A percentile compares a stretch with the other conserved stretches of the same genome.
Conservation (phyloP, 257 asterid species). For the Ocimum tenuiflorum region DNA sequence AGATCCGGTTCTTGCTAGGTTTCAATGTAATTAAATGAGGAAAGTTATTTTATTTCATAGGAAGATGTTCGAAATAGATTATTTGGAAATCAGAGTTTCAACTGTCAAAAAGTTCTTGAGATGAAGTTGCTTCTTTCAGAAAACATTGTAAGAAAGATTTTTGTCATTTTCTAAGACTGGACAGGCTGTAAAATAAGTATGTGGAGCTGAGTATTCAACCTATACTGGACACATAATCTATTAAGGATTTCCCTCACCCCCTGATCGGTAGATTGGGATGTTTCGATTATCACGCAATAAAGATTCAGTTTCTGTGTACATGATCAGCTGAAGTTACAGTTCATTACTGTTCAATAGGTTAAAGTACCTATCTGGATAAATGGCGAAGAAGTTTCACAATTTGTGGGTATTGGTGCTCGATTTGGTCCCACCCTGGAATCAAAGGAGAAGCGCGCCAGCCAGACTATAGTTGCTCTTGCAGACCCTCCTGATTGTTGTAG, state of each 20-base stretch:
- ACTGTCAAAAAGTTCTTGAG: no score
- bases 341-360: constrained; percentile 58
- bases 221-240: not conserved
- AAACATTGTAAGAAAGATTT: not conserved
- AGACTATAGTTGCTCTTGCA: constrained; percentile 64
- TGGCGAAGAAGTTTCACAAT: constrained; percentile 62
- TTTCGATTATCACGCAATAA: no score
- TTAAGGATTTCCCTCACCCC: no score
- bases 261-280: not conserved
- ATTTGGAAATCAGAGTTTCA: not conserved
- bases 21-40: not conserved
- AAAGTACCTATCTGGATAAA: constrained; percentile 83
- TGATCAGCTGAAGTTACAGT: constrained; percentile 6
- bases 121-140: not conserved
- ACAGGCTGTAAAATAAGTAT: not conserved
- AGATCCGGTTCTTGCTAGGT: not conserved
- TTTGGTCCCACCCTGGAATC: constrained; percentile 90
- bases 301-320: not conserved
- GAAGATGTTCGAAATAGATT: not conserved
- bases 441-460: constrained; percentile 89
- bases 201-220: not conserved
- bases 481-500: constrained; percentile 94
- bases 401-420: constrained; percentile 96
- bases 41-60: not conserved
- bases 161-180: not conserved